Base-by-base conservation (phyloP, 2,329 filamentous ascomycete genomes). In the Trichoderma breve region DNA sequence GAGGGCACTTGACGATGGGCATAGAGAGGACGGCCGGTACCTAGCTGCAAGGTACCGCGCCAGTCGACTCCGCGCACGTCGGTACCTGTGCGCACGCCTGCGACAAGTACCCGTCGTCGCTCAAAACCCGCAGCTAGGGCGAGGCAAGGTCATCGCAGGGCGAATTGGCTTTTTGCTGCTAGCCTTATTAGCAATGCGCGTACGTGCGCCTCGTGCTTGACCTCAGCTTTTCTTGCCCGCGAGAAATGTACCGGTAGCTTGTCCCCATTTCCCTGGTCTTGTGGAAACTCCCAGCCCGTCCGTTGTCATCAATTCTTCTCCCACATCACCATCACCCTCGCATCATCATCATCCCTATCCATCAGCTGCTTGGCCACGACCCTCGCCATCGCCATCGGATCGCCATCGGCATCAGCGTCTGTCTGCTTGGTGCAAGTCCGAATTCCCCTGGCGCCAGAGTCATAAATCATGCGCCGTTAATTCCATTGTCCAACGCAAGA, bases 401-500 rank as follows among this genome's bases (percentile, higher is more conserved):
- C 58, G 14, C 18, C 68, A 71, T 51, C 61, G 64, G 26, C 70
- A 66, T 58, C 39, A 12, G 36, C 53, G n/a, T 60, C 30, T 60
- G 47, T 66, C 36, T 28, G 28, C 53, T 43, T 36, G 34, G 28
- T 39, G 60, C 61, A 47, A 26, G 15, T 57, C 26, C 15, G 15
- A 47, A 47, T 39, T 28, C n/a, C 36, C 39, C 57, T 21, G 63
- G 53, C 63, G 32, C 63, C 39, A 30, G 67, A 72, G 26, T 21
- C 21, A 21, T 18, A 57, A 43, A 72, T 67, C 67, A 76, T 75
- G 74, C 71, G 65, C 72, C 69, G 43, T 71, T 77, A 69, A 76
- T 53, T 62, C 68, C 68, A 32, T 47, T 62, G 18, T 62, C 61
- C 58, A 73, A 71, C 73, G 57, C 68, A 43, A 9, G 34, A 67